Evolutionary conservation across 768 basidiomycete species (phyloP).

Genomic region (Harrya chromipes): DNA sequence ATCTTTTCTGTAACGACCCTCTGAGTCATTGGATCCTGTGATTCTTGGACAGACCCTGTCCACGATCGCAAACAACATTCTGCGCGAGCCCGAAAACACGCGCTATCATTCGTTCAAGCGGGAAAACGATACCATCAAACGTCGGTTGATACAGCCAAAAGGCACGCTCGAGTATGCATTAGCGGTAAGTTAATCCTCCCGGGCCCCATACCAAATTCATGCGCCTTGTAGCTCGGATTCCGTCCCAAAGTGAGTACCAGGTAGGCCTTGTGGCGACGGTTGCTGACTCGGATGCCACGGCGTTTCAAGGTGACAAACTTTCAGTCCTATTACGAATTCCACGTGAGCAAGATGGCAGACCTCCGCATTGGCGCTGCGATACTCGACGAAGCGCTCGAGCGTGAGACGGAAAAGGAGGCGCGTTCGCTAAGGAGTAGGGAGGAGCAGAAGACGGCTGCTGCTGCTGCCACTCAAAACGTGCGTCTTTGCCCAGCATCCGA

Average conservation of each 20-base stretch:
- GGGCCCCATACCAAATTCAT: too few relatives aligned
- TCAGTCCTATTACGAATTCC: slow-evolving; percentile 71
- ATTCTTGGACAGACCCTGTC: slow-evolving; percentile 45
- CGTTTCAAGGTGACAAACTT: slow-evolving; percentile 57
- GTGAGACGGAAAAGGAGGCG: slow-evolving; percentile 48
- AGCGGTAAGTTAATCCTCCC: slow-evolving; percentile 47
- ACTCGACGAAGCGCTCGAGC: slow-evolving; percentile 56
- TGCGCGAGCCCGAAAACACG: slow-evolving; percentile 67
- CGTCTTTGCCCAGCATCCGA: neutral
- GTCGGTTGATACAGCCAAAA: slow-evolving; percentile 63
- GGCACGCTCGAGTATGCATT: slow-evolving; percentile 77
- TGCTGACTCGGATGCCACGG: too few relatives aligned
- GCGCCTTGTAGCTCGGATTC: slow-evolving; percentile 60
- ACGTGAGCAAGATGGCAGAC: slow-evolving; percentile 48
- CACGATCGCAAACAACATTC: slow-evolving; percentile 68
- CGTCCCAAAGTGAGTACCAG: slow-evolving; percentile 51
- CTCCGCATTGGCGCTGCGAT: slow-evolving; percentile 63
- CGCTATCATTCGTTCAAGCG: slow-evolving; percentile 76
- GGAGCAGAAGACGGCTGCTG: slow-evolving; percentile 57
- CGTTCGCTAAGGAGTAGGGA: slow-evolving; percentile 46
- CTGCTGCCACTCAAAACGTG: slow-evolving; percentile 56
- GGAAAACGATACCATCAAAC: slow-evolving; percentile 67
- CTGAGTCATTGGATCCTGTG: neutral
- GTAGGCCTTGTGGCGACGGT: too few relatives aligned
- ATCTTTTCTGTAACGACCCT: too few relatives aligned